Percentiles rank a stretch among this genome's conserved stretches.
phyloP scores from a whole-genome alignment of 495 filamentous ascomycete species.

The Podospora pseudoanserina region DNA sequence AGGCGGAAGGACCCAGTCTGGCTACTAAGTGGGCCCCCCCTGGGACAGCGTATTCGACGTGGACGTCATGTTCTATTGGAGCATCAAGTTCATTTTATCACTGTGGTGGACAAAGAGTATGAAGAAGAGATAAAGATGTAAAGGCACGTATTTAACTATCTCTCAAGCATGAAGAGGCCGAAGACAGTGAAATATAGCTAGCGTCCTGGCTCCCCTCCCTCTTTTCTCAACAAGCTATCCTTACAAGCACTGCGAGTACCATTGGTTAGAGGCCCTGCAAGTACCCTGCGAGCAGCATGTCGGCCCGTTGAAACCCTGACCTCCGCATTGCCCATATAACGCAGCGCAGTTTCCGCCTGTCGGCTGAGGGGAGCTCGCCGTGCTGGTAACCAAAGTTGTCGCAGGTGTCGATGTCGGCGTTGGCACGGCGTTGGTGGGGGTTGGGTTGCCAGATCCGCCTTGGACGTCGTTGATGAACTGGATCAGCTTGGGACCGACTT shows the following conservation, averaged over 20 bases:
- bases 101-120: no score
- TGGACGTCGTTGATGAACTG: conserved; percentile 15
- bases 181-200: no score
- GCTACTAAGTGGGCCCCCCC: no score
- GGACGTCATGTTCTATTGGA: no score
- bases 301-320: conserved; percentile 6
- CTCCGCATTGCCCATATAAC: conserved; percentile 6
- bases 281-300: conserved; percentile 11
- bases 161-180: no score
- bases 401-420: background rate
- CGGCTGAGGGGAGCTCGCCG: background rate
- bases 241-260: conserved; percentile 11
- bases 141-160: no score
- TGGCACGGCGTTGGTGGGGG: background rate
- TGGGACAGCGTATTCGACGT: no score
- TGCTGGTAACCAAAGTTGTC: background rate
- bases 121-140: no score
- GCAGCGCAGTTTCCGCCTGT: conserved; percentile 8
- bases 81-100: no score
- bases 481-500: conserved; percentile 26
- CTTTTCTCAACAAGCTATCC: background rate
- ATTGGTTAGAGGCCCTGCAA: conserved; percentile 6
- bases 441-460: background rate
- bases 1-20: no score
- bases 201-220: no score